Conservation (phyloP, 257 asterid genomes). For the Solanum habrochaites region DNA sequence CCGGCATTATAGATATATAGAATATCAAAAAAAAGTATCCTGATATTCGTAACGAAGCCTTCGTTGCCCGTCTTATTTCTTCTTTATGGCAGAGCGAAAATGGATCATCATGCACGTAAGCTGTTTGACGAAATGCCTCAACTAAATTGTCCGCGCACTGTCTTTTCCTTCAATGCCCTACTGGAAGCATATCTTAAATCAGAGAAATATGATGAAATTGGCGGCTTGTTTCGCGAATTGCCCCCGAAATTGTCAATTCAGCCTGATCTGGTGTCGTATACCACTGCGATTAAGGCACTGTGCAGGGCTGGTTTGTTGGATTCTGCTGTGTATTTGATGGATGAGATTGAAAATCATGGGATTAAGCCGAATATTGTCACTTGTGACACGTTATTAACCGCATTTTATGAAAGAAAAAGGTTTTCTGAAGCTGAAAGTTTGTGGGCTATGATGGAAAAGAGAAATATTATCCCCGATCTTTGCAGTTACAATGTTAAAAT, state of each 20-base stretch:
- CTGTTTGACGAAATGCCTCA: conserved; percentile 54
- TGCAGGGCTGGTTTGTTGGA: conserved; percentile 30
- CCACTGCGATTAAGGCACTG: conserved; percentile 16
- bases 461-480: conserved; percentile 16
- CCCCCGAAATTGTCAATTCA: conserved; percentile 24
- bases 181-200: conserved; percentile 27
- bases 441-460: conserved; percentile 44
- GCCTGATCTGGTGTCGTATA: conserved; percentile 33
- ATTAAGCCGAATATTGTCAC: conserved; percentile 15
- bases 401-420: conserved; percentile 7
- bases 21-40: conserved; percentile 20
- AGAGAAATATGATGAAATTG: conserved; percentile 5
- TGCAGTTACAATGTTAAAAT: conserved; percentile 27
- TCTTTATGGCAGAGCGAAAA: conserved; percentile 28
- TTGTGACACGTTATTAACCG: conserved; percentile 19
- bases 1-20: conserved; percentile 18
- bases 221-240: conserved; percentile 21
- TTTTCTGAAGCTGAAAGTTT: conserved; percentile 23
- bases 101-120: conserved; percentile 30
- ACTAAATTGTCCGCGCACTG: conserved; percentile 30
- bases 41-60: conserved; percentile 14
- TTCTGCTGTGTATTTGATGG: conserved; percentile 18
- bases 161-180: conserved; percentile 29
- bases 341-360: conserved; percentile 25
- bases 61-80: conserved; percentile 17